These are phyloP conservation scores for Coemansia brasiliensis DNA, from an alignment of 192 early-diverging fungal genomes.

Conservation along the genomic window DNA sequence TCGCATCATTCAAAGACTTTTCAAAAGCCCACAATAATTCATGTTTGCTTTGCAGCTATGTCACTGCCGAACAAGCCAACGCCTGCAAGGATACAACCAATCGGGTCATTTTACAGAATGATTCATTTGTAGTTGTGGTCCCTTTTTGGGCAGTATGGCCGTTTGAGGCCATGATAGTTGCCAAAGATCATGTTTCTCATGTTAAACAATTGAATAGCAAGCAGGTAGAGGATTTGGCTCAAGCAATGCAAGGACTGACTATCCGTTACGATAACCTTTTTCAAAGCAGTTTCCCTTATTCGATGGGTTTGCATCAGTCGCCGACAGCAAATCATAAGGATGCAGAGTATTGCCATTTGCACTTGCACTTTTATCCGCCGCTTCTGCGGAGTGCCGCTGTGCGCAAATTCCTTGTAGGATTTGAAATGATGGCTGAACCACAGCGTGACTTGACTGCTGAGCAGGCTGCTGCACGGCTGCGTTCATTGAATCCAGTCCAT, in stretches of 20 bases:
- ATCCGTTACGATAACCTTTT: constrained; percentile 94
- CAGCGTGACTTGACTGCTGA: constrained; percentile 95
- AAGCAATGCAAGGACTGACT: constrained; percentile 72
- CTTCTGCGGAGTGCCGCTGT: constrained; percentile 86
- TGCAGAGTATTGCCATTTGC: constrained; percentile 67
- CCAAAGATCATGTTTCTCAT: constrained; percentile 62
- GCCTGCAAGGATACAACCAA: constrained; percentile 27
- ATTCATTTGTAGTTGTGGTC: constrained; percentile 76
- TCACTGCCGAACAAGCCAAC: constrained; percentile 38
- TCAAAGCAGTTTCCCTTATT: constrained; percentile 89
- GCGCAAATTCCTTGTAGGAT: constrained; percentile 94
- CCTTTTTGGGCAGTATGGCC: constrained; percentile 99
- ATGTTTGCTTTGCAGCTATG: constrained; percentile 87
- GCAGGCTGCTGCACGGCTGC: constrained; percentile 78
- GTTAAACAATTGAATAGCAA: constrained; percentile 54
- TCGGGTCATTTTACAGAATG: constrained; percentile 79
- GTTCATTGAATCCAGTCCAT: constrained; percentile 51
- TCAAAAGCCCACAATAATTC: constrained; percentile 31
- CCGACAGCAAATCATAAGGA: constrained; percentile 64
- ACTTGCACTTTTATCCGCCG: constrained; percentile 96
- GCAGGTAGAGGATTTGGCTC: constrained; percentile 70
- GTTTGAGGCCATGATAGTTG: constrained; percentile 86
- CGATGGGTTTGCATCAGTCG: constrained; percentile 92
- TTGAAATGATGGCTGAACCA: constrained; percentile 90
- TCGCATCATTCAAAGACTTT: constrained; percentile 66